Base-by-base conservation (phyloP, 495 filamentous ascomycete species). In the Penicillium coffeae region DNA sequence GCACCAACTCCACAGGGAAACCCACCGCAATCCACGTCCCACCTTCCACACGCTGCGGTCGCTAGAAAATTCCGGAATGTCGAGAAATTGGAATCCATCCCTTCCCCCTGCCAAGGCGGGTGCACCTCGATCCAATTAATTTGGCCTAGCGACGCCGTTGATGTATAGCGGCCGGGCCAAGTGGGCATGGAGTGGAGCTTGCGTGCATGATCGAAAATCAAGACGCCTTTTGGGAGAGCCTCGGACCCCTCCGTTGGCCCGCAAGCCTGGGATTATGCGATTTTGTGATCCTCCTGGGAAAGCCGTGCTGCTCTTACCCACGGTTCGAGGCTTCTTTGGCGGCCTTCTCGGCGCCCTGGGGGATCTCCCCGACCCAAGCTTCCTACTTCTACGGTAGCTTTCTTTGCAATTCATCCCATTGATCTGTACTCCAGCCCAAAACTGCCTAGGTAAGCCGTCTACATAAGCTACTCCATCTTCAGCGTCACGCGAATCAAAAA, bases 11-110 rank as follows among this genome's bases (percentile, higher is more conserved):
- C 44, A 37, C 30, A 18, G 20, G 20, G 16, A 42, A 41, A 52
- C 49, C 43, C 40, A 21, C 35, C 36, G 19, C 21, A 18, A 16
- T 33, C 10, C 19, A 34, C 18, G 34, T 47, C 35, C 45, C 27
- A 37, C 33, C 13, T 15, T 36, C 38, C 34, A 18, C 45, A 44
- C 47, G 34, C n/a, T 30, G 21, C 20, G 34, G 18, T 45, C 38
- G 41, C 42, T 59, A 56, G 56, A 53, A 56, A 56, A 59, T 59
- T 59, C 56, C 52, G 44, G 52, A 59, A 55, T 20, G 25, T 27
- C 12, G 16, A 21, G 22, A 8, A 30, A 5, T 30, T 30, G 25
- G 25, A 10, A 30, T 30, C 32, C 27, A 37, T 20, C 22, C 16
- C 21, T 36, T 33, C 48, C 48, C 43, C 47, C 49, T 56, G 47